Percentiles rank a stretch among this genome's conserved stretches.
Evolutionary conservation across 331 rosid species (phyloP).

Genomic region (Acacia concinna): DNA sequence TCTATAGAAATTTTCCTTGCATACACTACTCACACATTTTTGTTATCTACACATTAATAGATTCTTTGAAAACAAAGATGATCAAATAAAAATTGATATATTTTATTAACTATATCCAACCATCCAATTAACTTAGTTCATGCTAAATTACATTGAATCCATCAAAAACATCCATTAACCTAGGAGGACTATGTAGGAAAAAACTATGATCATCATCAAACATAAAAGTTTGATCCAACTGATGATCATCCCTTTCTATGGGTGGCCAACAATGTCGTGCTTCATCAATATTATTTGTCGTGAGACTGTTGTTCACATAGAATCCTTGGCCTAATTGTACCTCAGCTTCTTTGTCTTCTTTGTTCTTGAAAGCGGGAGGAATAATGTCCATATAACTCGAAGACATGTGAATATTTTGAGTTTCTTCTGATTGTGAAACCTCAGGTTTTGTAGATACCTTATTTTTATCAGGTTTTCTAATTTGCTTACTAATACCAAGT

Average conservation of each 20-base stretch:
- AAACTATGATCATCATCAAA: neutral
- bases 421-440: neutral
- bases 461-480: neutral
- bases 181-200: conserved; percentile 4
- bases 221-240: neutral
- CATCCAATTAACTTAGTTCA: neutral
- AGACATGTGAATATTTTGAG: neutral
- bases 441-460: neutral
- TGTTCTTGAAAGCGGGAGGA: neutral
- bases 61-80: no score
- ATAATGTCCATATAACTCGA: no score
- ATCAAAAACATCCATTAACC: conserved; percentile 3
- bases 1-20: no score
- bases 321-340: neutral
- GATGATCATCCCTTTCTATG: neutral
- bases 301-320: neutral
- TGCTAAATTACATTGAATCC: neutral
- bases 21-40: no score
- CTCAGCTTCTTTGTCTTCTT: neutral
- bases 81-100: neutral
- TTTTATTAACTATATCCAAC: neutral
- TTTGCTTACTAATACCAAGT: conserved; percentile 24
- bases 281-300: neutral
- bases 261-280: neutral
- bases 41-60: neutral